A percentile compares a stretch with the other conserved stretches of the same genome.
phyloP scores from a whole-genome alignment of 768 basidiomycete species.

The Lactifluus subvellereus region DNA sequence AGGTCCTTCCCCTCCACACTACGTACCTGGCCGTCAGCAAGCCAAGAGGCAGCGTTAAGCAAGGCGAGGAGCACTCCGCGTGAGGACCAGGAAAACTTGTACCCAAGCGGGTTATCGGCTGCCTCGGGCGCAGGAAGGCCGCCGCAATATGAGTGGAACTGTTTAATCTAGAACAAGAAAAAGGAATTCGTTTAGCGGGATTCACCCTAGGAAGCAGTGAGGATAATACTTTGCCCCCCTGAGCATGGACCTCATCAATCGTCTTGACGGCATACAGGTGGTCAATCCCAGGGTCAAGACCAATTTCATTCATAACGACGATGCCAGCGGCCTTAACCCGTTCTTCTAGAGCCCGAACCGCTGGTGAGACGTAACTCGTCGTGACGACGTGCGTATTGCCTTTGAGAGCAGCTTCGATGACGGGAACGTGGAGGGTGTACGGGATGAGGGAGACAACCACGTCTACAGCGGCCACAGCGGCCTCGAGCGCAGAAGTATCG shows the following conservation, averaged over 20 bases:
- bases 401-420: constrained; percentile 88
- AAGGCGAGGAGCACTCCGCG: constrained; percentile 93
- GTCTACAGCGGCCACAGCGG: constrained; percentile 77
- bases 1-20: constrained; percentile 73
- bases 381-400: constrained; percentile 91
- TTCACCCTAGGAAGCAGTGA: background rate
- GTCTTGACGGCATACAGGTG: constrained; percentile 93
- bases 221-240: constrained; percentile 77
- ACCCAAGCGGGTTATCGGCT: constrained; percentile 91
- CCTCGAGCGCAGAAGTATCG: constrained; percentile 65
- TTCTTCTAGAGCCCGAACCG: constrained; percentile 81
- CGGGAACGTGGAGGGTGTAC: constrained; percentile 82
- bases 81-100: constrained; percentile 99
- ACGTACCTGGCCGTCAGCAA: constrained; percentile 57
- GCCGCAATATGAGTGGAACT: constrained; percentile 93
- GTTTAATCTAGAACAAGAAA: constrained; percentile 53
- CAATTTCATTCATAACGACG: constrained; percentile 95
- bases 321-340: constrained; percentile 84
- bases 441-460: constrained; percentile 96
- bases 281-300: constrained; percentile 93
- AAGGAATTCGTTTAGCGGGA: constrained; percentile 1
- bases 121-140: constrained; percentile 91
- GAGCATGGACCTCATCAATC: constrained; percentile 87
- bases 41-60: constrained; percentile 82
- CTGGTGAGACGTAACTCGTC: constrained; percentile 89